Evolutionary conservation across 2,329 filamentous ascomycete species (phyloP).

Genomic region (Pestalotiopsis sp.): DNA sequence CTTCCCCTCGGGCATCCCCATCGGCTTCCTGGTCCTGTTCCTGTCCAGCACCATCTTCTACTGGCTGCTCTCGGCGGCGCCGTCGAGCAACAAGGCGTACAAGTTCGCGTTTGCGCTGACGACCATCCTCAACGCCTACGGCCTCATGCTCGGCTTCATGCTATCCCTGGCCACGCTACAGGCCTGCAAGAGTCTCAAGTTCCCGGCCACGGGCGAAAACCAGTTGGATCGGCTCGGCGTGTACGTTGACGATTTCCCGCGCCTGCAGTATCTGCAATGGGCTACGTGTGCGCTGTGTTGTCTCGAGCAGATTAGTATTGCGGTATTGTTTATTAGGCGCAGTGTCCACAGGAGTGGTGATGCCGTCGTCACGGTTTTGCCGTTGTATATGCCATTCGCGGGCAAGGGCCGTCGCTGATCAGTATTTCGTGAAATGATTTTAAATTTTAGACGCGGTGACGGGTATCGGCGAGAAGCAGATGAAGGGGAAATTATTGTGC

Average conservation of each 20-base stretch:
- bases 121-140: background rate
- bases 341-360: background rate
- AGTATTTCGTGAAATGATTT: background rate
- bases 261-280: background rate
- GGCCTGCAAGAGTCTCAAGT: background rate
- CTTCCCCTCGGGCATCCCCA: background rate
- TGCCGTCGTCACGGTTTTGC: background rate
- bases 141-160: conserved; percentile 5
- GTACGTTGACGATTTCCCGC: background rate
- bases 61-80: background rate
- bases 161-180: background rate
- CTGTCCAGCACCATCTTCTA: background rate
- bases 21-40: background rate
- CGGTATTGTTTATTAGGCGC: background rate
- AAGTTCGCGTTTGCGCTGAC: background rate
- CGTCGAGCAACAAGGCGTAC: background rate
- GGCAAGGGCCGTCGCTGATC: background rate
- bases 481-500: too few relatives aligned
- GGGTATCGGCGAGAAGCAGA: too few relatives aligned
- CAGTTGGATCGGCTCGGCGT: background rate
- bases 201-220: background rate
- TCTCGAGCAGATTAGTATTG: background rate
- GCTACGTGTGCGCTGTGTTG: background rate
- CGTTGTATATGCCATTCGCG: background rate
- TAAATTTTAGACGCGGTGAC: too few relatives aligned